Percentiles rank a stretch among this genome's conserved stretches.
Evolutionary conservation across 164 flowering plant genomes (phyloP).

Genomic region (Santalum album): DNA sequence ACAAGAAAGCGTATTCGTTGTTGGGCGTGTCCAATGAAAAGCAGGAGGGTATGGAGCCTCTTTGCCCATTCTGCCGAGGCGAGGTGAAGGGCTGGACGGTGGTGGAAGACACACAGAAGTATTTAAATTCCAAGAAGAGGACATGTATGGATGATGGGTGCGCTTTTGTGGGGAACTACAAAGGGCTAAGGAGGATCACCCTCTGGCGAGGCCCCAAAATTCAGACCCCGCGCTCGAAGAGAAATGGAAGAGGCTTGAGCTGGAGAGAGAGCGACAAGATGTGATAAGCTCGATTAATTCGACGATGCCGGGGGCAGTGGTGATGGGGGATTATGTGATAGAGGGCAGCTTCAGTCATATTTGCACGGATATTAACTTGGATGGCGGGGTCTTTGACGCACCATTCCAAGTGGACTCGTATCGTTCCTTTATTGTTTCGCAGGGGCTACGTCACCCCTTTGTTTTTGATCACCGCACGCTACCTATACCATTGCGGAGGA

Average conservation of each 20-base stretch:
- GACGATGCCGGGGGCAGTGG: conserved; percentile 37
- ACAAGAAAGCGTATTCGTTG: conserved; percentile 37
- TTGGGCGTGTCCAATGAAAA: conserved; percentile 15
- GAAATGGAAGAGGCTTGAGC: conserved; percentile 39
- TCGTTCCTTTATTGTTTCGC: no score
- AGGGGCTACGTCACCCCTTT: no score
- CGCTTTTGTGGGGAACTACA: conserved; percentile 38
- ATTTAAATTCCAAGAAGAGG: conserved; percentile 42
- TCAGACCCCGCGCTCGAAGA: conserved; percentile 37
- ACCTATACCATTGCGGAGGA: no score
- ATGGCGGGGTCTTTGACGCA: not conserved
- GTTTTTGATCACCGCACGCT: no score
- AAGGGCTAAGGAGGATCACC: conserved; percentile 40
- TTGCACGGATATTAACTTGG: conserved; percentile 10
- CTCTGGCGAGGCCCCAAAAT: conserved; percentile 36
- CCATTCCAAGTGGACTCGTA: not conserved
- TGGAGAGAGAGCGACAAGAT: conserved; percentile 34
- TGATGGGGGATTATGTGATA: conserved; percentile 41
- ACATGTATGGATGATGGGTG: conserved; percentile 56
- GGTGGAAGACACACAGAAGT: conserved; percentile 41
- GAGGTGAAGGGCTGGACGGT: conserved; percentile 65
- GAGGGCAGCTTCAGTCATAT: conserved; percentile 19
- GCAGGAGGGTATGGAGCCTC: conserved; percentile 17
- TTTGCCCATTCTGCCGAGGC: conserved; percentile 58
- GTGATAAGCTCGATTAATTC: conserved; percentile 39